Evolutionary conservation across 495 filamentous ascomycete genomes (phyloP), one percentile per base, ranked within the genome.

Genomic region (Monascus purpureus): DNA sequence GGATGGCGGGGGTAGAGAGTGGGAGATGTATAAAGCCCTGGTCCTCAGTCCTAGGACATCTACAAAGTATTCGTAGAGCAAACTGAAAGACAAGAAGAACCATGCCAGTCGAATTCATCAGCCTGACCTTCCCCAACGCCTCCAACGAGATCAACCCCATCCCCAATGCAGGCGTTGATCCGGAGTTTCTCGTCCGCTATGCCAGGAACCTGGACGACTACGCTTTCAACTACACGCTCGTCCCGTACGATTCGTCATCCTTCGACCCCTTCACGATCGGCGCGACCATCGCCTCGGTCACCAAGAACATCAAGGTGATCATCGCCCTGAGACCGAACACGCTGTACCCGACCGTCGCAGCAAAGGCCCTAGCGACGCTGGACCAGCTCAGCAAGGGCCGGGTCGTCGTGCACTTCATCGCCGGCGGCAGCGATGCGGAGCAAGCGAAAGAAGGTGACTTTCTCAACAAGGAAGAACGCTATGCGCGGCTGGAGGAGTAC

Each of bases 291-390:
- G 55, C 59, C 1, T 46, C 67, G 0, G 52, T 43, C 17, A 71
- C 67, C 25, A 68, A 68, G 31, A 62, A 68, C 9, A 37, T 71
- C 35, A 71, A 69, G 36, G 46, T 71, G 19, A 71, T 71, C 45
- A 68, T 71, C 32, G 67, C 67, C 0, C 56, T 71, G n/a, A 60
- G 65, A 0, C 67, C 67, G 9, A 71, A 71, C 43, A 71, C 67
- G 0, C 39, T 69, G 2, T 68, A 67, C 31, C 67, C 67, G 15
- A 71, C 67, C 8, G 65, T 71, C 4, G 67, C 67, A 1, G 67
- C 67, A 29, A 71, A 69, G 39, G 57, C 63, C n/a, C 55, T 71
- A 5, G 63, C 67, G 17, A 71, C 67, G 1, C 52, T 71, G 0
- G 64, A 68, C 34, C 67, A 71, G 41, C 59, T 71, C 11, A 58